Conservation (phyloP, 2,329 filamentous ascomycete species). For the Albophoma yamanashiensis region DNA sequence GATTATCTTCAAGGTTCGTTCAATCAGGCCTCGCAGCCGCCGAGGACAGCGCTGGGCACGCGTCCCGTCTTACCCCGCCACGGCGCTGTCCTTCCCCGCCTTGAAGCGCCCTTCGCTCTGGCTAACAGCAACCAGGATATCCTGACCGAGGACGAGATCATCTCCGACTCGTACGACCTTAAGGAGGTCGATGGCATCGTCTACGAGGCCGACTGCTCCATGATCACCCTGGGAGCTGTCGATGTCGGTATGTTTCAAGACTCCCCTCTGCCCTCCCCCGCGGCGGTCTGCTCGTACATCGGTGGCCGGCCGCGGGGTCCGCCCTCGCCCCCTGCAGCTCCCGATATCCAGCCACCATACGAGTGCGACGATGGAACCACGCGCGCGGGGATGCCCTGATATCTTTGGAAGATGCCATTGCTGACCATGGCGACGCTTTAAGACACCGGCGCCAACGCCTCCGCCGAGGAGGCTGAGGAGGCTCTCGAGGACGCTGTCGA, state of each 20-base stretch:
- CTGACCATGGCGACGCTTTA: background rate
- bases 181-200: constrained; percentile 69
- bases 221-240: constrained; percentile 71
- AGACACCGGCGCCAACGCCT: constrained; percentile 94
- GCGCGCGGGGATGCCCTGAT: background rate
- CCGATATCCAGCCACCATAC: background rate
- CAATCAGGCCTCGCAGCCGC: background rate
- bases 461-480: constrained; percentile 80
- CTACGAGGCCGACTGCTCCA: constrained; percentile 87
- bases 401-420: background rate
- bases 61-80: constrained; percentile 9
- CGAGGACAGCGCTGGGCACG: background rate
- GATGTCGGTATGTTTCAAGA: constrained; percentile 53
- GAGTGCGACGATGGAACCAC: background rate
- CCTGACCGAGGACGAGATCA: constrained; percentile 83
- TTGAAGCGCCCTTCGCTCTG: background rate
- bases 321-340: background rate
- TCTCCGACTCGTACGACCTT: constrained; percentile 88
- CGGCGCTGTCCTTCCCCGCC: constrained; percentile 7
- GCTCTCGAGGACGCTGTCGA: constrained; percentile 56
- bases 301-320: background rate
- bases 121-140: constrained; percentile 56
- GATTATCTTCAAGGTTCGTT: constrained; percentile 61
- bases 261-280: too few relatives aligned
- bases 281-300: background rate